Evolutionary conservation across 345 rosid species (phyloP), one percentile per base, ranked within the genome.

Genomic region (Draba incana): DNA sequence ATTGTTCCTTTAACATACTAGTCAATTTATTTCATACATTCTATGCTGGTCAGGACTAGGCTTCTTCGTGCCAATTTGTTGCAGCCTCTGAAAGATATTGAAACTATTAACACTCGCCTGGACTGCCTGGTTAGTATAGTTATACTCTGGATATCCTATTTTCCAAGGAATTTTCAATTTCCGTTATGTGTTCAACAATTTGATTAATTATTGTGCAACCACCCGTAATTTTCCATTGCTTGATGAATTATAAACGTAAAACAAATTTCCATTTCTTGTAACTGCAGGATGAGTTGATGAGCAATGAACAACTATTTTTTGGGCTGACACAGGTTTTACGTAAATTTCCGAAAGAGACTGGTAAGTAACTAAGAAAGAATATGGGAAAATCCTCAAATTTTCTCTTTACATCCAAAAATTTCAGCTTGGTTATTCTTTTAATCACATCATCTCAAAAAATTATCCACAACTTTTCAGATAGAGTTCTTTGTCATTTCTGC

Each of bases 401-500:
- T 48, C 6, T 55, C 13, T n/a, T 30, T 70, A 66, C 55, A 47
- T 62, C 66, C 59, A 68, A 57, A 49, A 12, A 6, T 28, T 46
- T 48, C 53, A 60, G 41, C 41, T 47, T 68, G 33, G 30, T 62
- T 62, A 14, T 30, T 62, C 39, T 44, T 53, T 33, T 71, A 10
- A 38, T 70, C 27, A 56, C 51, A 70, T 69, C 37, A 27, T 66
- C 46, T 66, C 42, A 73, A 50, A 43, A 63, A 45, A 37, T 70
- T 15, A 14, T 15, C 66, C 62, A 72, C 68, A 64, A 64, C 67
- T 44, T 35, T 68, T 62, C 88, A 93, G 98, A 93, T 80, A 82
- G 96, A 66, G 92, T 93, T 37, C 97, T 90, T 59, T 93, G 98
- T 81, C 91, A 93, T 77, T 93, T 93, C 86, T 93, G 98, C 90